Conservation (phyloP, 2,329 filamentous ascomycete species). For the Epichloe festucae region DNA sequence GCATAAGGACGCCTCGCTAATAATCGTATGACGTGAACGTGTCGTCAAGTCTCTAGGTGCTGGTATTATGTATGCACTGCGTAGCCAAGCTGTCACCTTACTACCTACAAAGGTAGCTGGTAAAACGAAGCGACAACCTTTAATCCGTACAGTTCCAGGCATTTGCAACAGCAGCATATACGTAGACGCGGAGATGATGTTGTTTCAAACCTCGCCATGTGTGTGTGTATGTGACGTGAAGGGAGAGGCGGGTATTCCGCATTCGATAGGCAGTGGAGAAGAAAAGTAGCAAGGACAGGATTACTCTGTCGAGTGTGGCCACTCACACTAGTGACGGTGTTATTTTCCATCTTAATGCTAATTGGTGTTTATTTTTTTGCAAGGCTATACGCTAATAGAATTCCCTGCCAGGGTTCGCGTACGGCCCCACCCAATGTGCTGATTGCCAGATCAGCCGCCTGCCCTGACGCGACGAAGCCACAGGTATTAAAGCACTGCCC, state of each 20-base stretch:
- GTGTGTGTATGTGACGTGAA: neutral
- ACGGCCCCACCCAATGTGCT: conserved; percentile 9
- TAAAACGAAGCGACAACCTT: too few relatives aligned
- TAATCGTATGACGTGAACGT: too few relatives aligned
- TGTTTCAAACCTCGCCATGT: too few relatives aligned
- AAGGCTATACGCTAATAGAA: neutral
- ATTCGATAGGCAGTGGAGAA: neutral
- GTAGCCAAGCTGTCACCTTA: neutral
- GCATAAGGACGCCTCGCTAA: too few relatives aligned
- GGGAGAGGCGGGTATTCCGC: neutral
- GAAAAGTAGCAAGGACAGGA: neutral
- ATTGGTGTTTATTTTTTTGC: neutral
- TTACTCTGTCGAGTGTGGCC: neutral
- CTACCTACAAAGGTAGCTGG: neutral
- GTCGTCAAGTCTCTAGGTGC: too few relatives aligned
- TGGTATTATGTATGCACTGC: too few relatives aligned
- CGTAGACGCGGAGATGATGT: too few relatives aligned
- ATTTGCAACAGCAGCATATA: too few relatives aligned
- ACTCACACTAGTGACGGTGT: neutral
- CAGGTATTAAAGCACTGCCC: conserved; percentile 30
- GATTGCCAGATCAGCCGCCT: conserved; percentile 25
- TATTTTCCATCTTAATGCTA: neutral
- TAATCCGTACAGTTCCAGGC: too few relatives aligned
- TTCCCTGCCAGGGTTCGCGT: conserved; percentile 12
- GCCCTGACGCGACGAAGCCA: conserved; percentile 15